Evolutionary conservation across 73 alveolate genomes (phyloP).

Genomic region (Paramecium sexaurelia): DNA sequence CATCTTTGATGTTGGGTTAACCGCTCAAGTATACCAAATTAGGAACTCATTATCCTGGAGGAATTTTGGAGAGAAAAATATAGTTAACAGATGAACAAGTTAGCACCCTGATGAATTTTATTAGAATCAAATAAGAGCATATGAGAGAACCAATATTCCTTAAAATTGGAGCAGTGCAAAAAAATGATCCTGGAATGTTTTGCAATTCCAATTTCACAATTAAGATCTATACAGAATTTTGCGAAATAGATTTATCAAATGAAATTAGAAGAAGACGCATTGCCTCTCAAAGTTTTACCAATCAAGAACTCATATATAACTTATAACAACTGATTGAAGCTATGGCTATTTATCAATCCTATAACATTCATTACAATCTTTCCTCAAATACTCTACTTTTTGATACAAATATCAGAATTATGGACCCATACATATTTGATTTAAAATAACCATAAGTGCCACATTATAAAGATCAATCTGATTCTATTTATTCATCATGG

Average conservation of each 20-base stretch:
- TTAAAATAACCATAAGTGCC: background rate
- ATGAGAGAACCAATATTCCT: background rate
- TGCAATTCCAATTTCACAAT: background rate
- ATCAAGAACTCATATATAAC: background rate
- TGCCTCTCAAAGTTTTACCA: background rate
- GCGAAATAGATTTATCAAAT: background rate
- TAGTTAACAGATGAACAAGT: background rate
- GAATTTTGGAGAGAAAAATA: background rate
- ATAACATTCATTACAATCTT: background rate
- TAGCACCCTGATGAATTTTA: background rate
- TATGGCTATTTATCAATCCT: background rate
- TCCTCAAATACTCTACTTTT: background rate
- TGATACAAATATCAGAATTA: background rate
- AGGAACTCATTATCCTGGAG: background rate
- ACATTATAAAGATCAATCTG: background rate
- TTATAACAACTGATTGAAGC: background rate
- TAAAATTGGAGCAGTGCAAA: background rate
- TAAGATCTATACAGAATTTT: background rate
- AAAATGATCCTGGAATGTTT: background rate
- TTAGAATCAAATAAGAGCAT: background rate
- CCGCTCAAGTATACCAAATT: background rate
- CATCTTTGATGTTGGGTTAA: background rate
- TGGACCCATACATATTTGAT: constrained; percentile 22
- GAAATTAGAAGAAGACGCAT: constrained; percentile 16
- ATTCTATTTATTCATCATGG: background rate